Percentiles rank a stretch among this genome's conserved stretches.
Evolutionary conservation across 148 eudicot genomes (phyloP).

Genomic region (Gaultheria prostrata): DNA sequence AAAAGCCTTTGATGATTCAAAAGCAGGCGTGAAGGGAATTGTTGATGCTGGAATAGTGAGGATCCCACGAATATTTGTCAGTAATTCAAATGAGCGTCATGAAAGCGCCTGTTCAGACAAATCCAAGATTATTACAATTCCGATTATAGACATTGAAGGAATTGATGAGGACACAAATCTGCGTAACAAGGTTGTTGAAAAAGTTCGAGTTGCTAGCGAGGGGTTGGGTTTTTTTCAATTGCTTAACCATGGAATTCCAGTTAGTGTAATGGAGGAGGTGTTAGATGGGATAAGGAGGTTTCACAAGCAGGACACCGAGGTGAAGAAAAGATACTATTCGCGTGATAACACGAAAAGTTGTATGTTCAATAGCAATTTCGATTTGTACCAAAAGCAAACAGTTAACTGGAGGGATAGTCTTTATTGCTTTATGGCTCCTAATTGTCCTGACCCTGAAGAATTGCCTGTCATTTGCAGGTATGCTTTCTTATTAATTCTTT

Average conservation of each 20-base stretch:
- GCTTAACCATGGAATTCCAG: slow-evolving; percentile 4
- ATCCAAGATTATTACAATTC: no score
- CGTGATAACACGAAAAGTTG: not conserved
- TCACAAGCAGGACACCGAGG: slow-evolving; percentile 9
- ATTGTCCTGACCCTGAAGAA: not conserved
- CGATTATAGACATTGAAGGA: no score
- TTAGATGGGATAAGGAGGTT: not conserved
- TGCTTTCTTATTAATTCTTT: no score
- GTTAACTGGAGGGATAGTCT: slow-evolving; percentile 19
- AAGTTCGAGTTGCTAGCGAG: no score
- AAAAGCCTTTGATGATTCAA: no score
- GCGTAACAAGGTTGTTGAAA: no score
- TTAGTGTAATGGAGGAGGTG: not conserved
- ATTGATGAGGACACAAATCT: no score
- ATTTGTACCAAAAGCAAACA: not conserved
- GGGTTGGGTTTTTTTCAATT: slow-evolving; percentile 1
- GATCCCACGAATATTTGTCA: no score
- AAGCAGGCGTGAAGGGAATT: no score
- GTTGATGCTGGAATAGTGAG: no score
- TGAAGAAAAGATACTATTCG: slow-evolving; percentile 18
- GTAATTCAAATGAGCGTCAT: no score
- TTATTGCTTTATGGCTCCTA: not conserved
- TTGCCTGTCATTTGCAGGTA: not conserved
- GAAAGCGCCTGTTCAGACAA: no score
- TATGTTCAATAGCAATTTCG: slow-evolving; percentile 10